phyloP scores from a whole-genome alignment of 2,329 filamentous ascomycete species.

The Ophiocordyceps camponoti-floridani region DNA sequence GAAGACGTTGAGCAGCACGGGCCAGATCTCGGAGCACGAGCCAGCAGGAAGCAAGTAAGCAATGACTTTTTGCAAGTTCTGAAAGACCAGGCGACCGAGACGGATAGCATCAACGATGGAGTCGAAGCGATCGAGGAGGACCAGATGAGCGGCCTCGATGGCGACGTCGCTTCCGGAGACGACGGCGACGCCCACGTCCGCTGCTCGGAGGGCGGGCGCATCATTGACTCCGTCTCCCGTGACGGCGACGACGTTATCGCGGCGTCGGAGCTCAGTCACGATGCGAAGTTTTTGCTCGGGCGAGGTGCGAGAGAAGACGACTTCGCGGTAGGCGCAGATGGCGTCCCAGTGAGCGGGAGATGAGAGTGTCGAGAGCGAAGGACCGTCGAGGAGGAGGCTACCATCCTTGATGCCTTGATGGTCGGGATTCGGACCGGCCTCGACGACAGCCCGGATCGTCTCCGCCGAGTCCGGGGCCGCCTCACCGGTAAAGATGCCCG shows the following conservation, averaged over 20 bases:
- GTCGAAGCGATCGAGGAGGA: conserved; percentile 53
- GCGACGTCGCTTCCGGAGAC: conserved; percentile 46
- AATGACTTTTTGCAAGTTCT: conserved; percentile 23
- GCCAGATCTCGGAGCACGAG: conserved; percentile 38
- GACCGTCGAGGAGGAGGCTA: conserved; percentile 30
- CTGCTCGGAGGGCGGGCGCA: conserved; percentile 45
- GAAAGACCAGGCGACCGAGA: conserved; percentile 20
- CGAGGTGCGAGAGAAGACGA: conserved; percentile 51
- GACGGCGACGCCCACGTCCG: conserved; percentile 53
- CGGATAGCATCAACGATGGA: conserved; percentile 49
- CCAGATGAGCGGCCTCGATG: conserved; percentile 45
- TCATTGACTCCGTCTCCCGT: conserved; percentile 60
- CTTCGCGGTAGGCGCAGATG: conserved; percentile 31
- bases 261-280: conserved; percentile 45
- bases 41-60: conserved; percentile 30
- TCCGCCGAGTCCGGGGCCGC: conserved; percentile 22
- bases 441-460: conserved; percentile 3
- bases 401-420: not conserved
- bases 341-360: conserved; percentile 19
- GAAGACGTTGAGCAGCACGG: conserved; percentile 35
- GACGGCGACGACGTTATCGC: conserved; percentile 46
- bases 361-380: not conserved
- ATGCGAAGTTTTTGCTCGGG: conserved; percentile 56
- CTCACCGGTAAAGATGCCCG: conserved; percentile 39
- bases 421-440: not conserved